phyloP scores from a whole-genome alignment of 139 green algal species.

The Chlamydomonas eustigma region DNA sequence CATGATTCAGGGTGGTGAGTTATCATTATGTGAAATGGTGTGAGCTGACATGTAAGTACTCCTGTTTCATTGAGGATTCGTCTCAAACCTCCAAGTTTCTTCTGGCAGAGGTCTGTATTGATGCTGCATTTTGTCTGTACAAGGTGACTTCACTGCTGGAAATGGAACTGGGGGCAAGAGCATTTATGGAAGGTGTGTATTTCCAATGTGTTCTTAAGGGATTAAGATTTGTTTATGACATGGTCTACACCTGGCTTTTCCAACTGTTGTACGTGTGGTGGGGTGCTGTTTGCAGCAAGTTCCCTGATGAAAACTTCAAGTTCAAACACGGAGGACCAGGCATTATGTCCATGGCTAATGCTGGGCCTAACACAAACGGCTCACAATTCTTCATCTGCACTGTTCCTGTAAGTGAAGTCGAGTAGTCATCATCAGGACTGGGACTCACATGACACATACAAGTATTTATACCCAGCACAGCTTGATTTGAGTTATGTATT shows the following conservation, averaged over 20 bases:
- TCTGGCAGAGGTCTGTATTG: background rate
- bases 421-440: background rate
- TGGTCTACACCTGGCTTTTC: too few relatives aligned
- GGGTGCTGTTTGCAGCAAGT: slow-evolving; percentile 53
- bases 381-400: slow-evolving; percentile 44
- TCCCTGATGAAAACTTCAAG: slow-evolving; percentile 82
- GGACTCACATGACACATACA: background rate
- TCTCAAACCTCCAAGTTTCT: background rate
- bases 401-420: background rate
- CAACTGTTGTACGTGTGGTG: too few relatives aligned
- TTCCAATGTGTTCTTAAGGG: slow-evolving; percentile 19
- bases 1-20: slow-evolving; percentile 69
- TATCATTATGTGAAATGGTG: background rate
- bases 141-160: slow-evolving; percentile 59
- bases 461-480: background rate
- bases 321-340: slow-evolving; percentile 74
- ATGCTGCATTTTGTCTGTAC: background rate
- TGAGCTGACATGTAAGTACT: background rate
- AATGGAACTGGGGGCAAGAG: slow-evolving; percentile 80
- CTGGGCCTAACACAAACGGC: slow-evolving; percentile 61
- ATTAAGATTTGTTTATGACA: background rate
- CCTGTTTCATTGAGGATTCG: slow-evolving; percentile 1
- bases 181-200: slow-evolving; percentile 62
- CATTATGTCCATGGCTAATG: slow-evolving; percentile 87
- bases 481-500: too few relatives aligned